Evolutionary conservation across 2,329 filamentous ascomycete species (phyloP).

Genomic region (Chaetomiaceae sp.): DNA sequence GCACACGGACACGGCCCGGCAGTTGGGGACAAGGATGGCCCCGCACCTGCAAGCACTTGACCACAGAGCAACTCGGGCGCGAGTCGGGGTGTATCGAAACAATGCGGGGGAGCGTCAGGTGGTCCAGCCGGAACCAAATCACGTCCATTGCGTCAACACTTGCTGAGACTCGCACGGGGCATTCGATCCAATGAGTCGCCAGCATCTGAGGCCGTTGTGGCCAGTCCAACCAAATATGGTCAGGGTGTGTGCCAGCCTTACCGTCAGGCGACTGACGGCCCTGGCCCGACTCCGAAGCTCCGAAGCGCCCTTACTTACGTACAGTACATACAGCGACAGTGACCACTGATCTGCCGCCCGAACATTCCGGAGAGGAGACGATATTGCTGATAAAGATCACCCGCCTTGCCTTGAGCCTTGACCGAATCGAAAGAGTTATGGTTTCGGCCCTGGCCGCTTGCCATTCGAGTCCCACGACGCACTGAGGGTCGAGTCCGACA

Average conservation of each 20-base stretch:
- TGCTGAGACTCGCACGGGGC: not conserved
- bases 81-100: not conserved
- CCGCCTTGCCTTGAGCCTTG: too few species aligned
- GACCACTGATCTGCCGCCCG: not conserved
- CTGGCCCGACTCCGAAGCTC: not conserved
- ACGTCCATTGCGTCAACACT: conserved; percentile 8
- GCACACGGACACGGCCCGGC: not conserved
- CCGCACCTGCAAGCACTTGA: not conserved
- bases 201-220: not conserved
- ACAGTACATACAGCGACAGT: too few species aligned
- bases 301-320: not conserved
- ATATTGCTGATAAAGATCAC: not conserved
- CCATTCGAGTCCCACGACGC: not conserved
- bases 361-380: not conserved
- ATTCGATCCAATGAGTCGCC: not conserved
- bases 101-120: conserved; percentile 11
- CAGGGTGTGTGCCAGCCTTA: not conserved
- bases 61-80: too few species aligned
- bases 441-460: not conserved
- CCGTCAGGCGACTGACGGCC: conserved; percentile 5
- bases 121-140: conserved; percentile 7
- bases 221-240: not conserved
- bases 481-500: not conserved
- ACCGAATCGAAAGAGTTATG: not conserved
- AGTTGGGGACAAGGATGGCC: not conserved